phyloP scores from a whole-genome alignment of 208 protist species.

The Leishmania braziliensis region DNA sequence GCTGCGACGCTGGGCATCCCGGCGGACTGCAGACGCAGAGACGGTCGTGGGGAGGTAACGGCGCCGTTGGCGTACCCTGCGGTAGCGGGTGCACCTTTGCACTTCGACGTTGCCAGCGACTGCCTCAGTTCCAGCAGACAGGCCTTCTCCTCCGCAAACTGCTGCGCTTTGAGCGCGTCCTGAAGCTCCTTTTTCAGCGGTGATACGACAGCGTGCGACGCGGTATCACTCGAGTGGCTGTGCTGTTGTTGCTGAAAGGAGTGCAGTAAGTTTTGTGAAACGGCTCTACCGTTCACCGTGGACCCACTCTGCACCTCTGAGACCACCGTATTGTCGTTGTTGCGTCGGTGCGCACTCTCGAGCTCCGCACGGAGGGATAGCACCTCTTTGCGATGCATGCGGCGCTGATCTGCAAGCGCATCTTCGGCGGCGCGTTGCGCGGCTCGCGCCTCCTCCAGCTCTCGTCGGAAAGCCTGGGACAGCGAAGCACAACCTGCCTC shows the following conservation, averaged over 20 bases:
- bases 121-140: conserved; percentile 35
- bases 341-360: conserved; percentile 10
- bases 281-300: not conserved
- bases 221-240: not conserved
- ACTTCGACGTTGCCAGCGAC: conserved; percentile 1
- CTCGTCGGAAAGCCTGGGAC: not conserved
- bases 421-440: conserved; percentile 25
- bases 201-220: conserved; percentile 12
- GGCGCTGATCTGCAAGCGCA: conserved; percentile 22
- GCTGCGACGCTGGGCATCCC: not conserved
- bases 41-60: conserved; percentile 26
- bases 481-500: not conserved
- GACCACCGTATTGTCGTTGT: not conserved
- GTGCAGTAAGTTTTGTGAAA: conserved; percentile 15
- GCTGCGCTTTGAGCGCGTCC: conserved; percentile 30
- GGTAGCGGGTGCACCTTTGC: not conserved
- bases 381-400: conserved; percentile 20
- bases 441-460: conserved; percentile 14
- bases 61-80: not conserved
- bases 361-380: conserved; percentile 26
- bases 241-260: conserved; percentile 28
- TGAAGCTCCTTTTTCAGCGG: conserved; percentile 20
- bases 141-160: conserved; percentile 37
- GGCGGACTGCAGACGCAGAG: conserved; percentile 22
- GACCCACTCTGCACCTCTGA: not conserved